Evolutionary conservation across 164 flowering plant species (phyloP).

Genomic region (Litsea cubeba): DNA sequence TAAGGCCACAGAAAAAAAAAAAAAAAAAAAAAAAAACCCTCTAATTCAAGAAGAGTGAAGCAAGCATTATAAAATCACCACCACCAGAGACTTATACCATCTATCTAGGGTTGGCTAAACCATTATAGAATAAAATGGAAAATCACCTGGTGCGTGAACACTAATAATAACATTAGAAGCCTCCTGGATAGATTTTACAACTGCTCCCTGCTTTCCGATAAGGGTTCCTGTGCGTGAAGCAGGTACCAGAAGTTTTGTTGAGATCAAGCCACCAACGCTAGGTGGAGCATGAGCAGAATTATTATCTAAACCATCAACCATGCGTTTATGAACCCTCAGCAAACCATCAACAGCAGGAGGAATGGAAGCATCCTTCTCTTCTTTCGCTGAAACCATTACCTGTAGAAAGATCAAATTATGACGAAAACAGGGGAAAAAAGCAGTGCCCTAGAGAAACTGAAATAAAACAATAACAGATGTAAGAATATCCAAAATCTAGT

Average conservation of each 20-base stretch:
- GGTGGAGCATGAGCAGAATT: slow-evolving; percentile 52
- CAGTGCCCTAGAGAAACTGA: not conserved
- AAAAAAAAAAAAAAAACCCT: no score
- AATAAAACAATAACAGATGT: not conserved
- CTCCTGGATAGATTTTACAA: slow-evolving; percentile 93
- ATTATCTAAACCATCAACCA: slow-evolving; percentile 72
- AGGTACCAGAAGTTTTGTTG: slow-evolving; percentile 74
- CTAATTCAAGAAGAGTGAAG: no score
- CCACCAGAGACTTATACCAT: no score
- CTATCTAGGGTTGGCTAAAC: not conserved
- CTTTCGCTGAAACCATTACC: slow-evolving; percentile 97
- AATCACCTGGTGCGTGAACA: slow-evolving; percentile 78
- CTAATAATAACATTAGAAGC: slow-evolving; percentile 69
- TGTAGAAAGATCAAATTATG: slow-evolving; percentile 20
- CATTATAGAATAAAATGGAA: not conserved
- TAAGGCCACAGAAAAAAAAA: no score
- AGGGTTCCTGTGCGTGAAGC: slow-evolving; percentile 90
- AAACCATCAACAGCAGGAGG: slow-evolving; percentile 96
- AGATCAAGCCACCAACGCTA: slow-evolving; percentile 44
- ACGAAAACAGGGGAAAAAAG: not conserved
- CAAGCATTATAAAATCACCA: no score
- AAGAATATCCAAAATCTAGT: no score
- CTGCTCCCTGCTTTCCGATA: slow-evolving; percentile 92
- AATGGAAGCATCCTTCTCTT: slow-evolving; percentile 73
- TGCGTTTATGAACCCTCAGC: slow-evolving; percentile 74